Evolutionary conservation across 2,329 filamentous ascomycete genomes (phyloP), one percentile per base, ranked within the genome.

Genomic region (Ophiostoma angusticollis): DNA sequence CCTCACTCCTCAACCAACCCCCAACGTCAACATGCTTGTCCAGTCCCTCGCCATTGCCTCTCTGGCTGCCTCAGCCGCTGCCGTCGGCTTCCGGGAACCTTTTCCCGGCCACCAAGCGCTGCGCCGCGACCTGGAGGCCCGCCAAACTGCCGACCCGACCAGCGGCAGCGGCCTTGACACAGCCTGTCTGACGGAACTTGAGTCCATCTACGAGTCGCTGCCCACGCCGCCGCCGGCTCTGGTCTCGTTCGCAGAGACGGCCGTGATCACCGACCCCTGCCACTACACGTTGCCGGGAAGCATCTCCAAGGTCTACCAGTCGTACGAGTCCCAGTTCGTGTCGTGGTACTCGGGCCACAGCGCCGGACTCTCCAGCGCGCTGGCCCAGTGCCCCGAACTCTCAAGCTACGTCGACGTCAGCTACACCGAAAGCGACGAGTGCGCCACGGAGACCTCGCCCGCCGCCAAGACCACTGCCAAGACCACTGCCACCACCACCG

Each of bases 301-400:
- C 7, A 19, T 58, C 34, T 29, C 40, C 25, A 32, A 40, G 24
- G 48, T 41, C 7, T 45, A 44, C 33, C 31, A 34, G 9, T 41
- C 34, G 40, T 56, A 55, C 44, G 42, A 44, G 27, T 39, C 41
- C 17, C 43, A 42, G 11, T 30, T 52, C 19, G 1, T 39, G 19
- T 49, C 42, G 31, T 59, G 54, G 54, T 47, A 41, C 44, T 9
- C 27, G 8, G 43, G 31, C 32, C 34, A 52, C 48, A 47, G 45
- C 39, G 44, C 29, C 37, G 46, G 42, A 14, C 40, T 53, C 16
- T 12, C 13, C 30, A 48, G 45, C 23, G 50, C 49, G 11, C 22
- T 56, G 8, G 45, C 43, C 24, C 7, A 47, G 37, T 58, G 56
- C 47, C 49, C 52, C 17, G 27, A 47, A 11, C 43, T 47, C 40